phyloP scores from a whole-genome alignment of 108 stramenopile species.

The Poteriospumella lacustris region DNA sequence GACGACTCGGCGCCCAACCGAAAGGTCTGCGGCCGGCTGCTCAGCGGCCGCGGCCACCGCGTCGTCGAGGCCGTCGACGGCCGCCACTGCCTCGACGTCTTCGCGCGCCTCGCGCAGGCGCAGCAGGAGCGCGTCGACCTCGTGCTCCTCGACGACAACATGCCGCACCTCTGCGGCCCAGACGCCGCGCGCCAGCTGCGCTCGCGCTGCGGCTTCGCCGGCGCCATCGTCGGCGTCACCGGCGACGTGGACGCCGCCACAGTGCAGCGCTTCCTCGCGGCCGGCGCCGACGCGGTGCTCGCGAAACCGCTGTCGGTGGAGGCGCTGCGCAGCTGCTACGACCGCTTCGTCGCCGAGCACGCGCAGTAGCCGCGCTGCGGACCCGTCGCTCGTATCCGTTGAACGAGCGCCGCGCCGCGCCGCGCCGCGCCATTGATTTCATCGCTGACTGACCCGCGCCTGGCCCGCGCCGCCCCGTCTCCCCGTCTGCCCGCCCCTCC shows the following conservation, averaged over 20 bases:
- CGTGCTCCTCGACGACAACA: conserved; percentile 10
- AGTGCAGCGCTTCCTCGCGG: background rate
- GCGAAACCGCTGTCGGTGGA: conserved; percentile 18
- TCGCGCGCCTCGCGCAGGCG: background rate
- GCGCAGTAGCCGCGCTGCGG: too few relatives aligned
- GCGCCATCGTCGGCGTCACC: conserved; percentile 13
- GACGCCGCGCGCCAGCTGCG: background rate
- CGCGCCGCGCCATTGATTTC: too few relatives aligned
- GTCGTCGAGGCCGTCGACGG: background rate
- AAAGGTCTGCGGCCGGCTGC: background rate
- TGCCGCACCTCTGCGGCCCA: background rate
- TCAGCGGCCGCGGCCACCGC: background rate
- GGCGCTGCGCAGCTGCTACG: too few relatives aligned
- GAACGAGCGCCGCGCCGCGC: too few relatives aligned
- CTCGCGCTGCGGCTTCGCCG: background rate
- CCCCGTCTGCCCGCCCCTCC: too few relatives aligned
- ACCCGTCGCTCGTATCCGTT: too few relatives aligned
- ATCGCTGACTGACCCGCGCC: too few relatives aligned
- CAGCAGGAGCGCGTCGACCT: too few relatives aligned
- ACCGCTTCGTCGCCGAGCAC: too few relatives aligned
- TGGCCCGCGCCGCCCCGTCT: too few relatives aligned
- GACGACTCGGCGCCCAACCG: conserved; percentile 3
- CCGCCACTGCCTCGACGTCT: background rate
- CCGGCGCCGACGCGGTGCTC: conserved; percentile 1
- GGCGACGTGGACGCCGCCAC: background rate